phyloP scores from a whole-genome alignment of 257 asterid species.

The Solanum rostratum region DNA sequence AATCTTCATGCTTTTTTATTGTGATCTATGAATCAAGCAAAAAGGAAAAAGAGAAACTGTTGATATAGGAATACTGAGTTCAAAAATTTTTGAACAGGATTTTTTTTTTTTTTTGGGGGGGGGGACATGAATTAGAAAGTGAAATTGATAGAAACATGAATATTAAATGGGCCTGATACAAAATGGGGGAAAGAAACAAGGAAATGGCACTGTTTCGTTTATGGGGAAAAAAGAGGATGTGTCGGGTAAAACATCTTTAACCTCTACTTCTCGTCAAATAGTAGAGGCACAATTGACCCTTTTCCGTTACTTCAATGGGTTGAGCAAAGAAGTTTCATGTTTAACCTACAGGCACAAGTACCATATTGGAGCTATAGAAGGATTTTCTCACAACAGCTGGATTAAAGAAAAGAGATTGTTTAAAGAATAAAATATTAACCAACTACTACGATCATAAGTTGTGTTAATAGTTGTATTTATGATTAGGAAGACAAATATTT shows the following conservation, averaged over 20 bases:
- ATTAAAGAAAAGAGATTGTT: background rate
- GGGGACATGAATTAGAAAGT: background rate
- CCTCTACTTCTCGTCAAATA: background rate
- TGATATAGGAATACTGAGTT: background rate
- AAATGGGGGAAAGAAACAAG: background rate
- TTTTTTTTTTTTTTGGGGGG: no score
- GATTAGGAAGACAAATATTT: background rate
- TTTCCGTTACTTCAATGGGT: background rate
- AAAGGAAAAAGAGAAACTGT: background rate
- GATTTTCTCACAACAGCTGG: background rate
- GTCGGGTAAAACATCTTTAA: no score
- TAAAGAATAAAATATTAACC: background rate
- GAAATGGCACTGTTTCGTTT: background rate
- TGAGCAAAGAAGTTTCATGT: background rate
- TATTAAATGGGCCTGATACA: background rate
- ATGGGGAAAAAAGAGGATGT: background rate
- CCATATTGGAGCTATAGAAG: background rate
- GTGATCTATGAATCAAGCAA: background rate
- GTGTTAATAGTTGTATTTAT: background rate
- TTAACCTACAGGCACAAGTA: background rate
- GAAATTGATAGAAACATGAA: no score
- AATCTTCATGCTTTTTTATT: background rate
- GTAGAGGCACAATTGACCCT: background rate
- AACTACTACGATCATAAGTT: background rate
- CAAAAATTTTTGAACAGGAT: background rate